phyloP scores from a whole-genome alignment of 257 asterid species.

The Solanum tarapatanum region DNA sequence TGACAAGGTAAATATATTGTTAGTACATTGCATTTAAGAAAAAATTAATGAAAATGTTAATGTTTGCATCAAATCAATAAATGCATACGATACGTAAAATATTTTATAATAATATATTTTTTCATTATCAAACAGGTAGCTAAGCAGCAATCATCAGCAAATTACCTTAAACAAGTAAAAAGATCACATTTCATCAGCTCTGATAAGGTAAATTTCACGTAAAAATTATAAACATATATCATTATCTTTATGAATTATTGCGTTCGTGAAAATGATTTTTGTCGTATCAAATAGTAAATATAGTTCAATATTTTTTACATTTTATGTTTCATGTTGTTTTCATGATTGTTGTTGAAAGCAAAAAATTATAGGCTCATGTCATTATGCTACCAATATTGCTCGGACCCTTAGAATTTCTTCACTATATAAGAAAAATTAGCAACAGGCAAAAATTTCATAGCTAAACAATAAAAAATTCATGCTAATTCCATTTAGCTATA shows the following conservation, averaged over 20 bases:
- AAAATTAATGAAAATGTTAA: fast-evolving
- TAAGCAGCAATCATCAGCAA: conserved; percentile 52
- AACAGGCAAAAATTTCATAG: too few relatives aligned
- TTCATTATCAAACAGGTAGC: conserved; percentile 37
- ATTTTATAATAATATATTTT: background rate
- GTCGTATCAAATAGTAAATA: background rate
- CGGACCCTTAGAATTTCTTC: background rate
- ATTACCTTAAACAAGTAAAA: conserved; percentile 67
- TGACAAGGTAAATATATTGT: conserved; percentile 51
- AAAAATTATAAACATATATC: background rate
- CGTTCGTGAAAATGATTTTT: background rate
- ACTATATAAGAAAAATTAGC: too few relatives aligned
- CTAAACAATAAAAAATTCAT: too few relatives aligned
- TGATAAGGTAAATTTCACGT: conserved; percentile 46
- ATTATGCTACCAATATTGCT: background rate
- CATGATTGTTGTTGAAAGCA: background rate
- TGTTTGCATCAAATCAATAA: background rate
- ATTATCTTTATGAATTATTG: background rate
- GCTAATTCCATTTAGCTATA: background rate
- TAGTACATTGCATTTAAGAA: background rate
- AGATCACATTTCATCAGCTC: conserved; percentile 79
- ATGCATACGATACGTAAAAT: background rate
- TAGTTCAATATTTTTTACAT: background rate
- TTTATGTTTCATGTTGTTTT: background rate
- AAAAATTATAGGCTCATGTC: background rate